Conservation (phyloP, 305 asterid species). For the Lippia alba region DNA sequence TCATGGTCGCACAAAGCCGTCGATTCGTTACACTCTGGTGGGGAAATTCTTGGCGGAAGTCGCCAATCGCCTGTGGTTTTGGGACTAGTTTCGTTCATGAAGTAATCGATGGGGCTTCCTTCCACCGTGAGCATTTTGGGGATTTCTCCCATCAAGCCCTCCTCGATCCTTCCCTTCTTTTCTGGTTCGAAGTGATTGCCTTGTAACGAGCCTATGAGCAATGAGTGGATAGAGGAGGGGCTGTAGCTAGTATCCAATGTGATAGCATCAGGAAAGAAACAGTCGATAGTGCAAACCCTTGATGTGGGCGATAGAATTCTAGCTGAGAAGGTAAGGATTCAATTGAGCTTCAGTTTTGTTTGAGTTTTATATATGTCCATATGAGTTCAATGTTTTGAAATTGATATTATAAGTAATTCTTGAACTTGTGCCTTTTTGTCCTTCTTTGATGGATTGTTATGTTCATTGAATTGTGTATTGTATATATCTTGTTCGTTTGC, state of each 20-base stretch:
- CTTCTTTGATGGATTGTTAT: neutral
- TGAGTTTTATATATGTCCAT: neutral
- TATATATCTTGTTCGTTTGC: conserved; percentile 4
- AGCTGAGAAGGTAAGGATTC: conserved; percentile 80
- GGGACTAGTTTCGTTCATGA: conserved; percentile 65
- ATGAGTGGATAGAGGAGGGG: conserved; percentile 75
- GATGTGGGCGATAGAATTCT: conserved; percentile 86
- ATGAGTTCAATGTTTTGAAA: conserved; percentile 5
- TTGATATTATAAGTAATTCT: conserved; percentile 4
- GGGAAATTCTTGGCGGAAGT: conserved; percentile 50
- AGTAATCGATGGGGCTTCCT: conserved; percentile 49
- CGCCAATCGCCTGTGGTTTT: conserved; percentile 49
- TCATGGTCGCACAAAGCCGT: conserved; percentile 28
- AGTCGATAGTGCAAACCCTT: conserved; percentile 50
- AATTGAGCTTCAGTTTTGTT: conserved; percentile 7
- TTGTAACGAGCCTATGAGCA: conserved; percentile 51
- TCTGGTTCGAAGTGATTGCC: conserved; percentile 77
- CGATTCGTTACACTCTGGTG: conserved; percentile 49
- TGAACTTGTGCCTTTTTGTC: neutral
- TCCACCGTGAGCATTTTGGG: conserved; percentile 45
- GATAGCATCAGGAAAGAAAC: conserved; percentile 26
- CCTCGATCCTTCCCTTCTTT: conserved; percentile 55
- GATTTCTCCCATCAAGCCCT: conserved; percentile 65
- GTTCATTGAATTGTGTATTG: conserved; percentile 11
- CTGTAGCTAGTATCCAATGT: conserved; percentile 23